These are phyloP conservation scores for Rhizopogon roseolus DNA, from an alignment of 768 basidiomycete species.

Conservation along the genomic window DNA sequence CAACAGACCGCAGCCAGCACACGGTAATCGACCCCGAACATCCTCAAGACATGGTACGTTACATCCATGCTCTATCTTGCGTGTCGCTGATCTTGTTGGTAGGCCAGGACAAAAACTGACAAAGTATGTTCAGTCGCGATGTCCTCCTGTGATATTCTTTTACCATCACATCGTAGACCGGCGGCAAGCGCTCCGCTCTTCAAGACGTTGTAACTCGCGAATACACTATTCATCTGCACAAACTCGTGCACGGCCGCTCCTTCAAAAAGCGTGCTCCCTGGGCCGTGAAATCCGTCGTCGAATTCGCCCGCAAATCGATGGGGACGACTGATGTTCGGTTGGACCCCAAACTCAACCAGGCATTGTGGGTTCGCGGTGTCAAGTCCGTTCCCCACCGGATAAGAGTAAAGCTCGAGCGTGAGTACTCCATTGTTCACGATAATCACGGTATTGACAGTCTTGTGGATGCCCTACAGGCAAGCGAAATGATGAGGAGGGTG, in stretches of 20 bases:
- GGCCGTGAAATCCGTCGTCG: conserved; percentile 91
- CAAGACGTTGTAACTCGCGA: conserved; percentile 98
- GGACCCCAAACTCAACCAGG: conserved; percentile 96
- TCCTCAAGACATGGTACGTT: conserved; percentile 64
- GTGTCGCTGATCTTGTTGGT: conserved; percentile 8
- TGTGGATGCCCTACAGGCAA: conserved; percentile 52
- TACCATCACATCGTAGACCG: conserved; percentile 36
- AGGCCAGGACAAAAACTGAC: conserved; percentile 39
- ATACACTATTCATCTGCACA: conserved; percentile 98
- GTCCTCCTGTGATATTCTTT: neutral
- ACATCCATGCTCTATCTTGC: neutral
- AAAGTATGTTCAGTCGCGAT: conserved; percentile 27
- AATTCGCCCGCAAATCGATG: conserved; percentile 93
- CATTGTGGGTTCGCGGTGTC: conserved; percentile 90
- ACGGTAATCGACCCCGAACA: conserved; percentile 50
- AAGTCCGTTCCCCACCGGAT: conserved; percentile 91
- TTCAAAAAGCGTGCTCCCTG: conserved; percentile 98
- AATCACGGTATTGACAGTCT: conserved; percentile 3
- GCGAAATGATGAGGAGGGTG: conserved; percentile 98
- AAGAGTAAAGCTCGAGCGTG: conserved; percentile 91
- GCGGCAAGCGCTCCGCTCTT: conserved; percentile 93
- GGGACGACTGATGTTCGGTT: conserved; percentile 91
- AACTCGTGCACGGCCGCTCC: conserved; percentile 83
- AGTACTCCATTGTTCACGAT: conserved; percentile 23
- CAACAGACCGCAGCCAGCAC: conserved; percentile 28